Conservation (phyloP, 768 basidiomycete genomes). For the Suillus alpinus region DNA sequence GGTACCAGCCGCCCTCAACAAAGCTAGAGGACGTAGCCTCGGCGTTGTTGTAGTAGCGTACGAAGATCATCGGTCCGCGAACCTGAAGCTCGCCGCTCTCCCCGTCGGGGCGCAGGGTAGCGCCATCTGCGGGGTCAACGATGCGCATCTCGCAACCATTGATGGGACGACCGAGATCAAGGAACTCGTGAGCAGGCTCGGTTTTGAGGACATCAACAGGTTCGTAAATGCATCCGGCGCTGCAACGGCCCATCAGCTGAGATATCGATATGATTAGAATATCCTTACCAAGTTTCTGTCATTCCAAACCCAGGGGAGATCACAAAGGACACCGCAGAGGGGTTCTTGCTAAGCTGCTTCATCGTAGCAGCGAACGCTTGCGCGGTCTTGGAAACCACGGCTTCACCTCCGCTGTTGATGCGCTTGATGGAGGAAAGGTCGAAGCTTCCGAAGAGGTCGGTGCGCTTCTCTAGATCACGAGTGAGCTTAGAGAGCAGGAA, state of each 20-base stretch:
- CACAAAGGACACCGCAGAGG: constrained; percentile 8
- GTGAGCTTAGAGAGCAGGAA: constrained; percentile 40
- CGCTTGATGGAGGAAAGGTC: constrained; percentile 33
- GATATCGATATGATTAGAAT: not conserved
- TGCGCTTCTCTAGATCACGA: constrained; percentile 28
- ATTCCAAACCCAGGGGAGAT: constrained; percentile 36
- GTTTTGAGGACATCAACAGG: constrained; percentile 21
- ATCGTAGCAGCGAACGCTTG: constrained; percentile 35
- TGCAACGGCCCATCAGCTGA: not conserved
- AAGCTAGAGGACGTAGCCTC: constrained; percentile 48
- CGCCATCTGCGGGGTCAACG: constrained; percentile 28
- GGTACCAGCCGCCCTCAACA: constrained; percentile 52
- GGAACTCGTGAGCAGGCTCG: constrained; percentile 29
- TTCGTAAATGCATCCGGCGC: constrained; percentile 41
- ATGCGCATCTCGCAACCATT: constrained; percentile 36
- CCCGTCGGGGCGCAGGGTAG: constrained; percentile 23
- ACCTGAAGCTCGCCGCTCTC: constrained; percentile 41
- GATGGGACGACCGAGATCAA: constrained; percentile 34
- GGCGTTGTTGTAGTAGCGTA: constrained; percentile 47
- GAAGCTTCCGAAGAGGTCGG: constrained; percentile 23
- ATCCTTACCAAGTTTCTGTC: constrained; percentile 40
- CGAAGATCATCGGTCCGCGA: constrained; percentile 37
- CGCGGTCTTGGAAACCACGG: constrained; percentile 39
- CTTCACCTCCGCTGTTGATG: constrained; percentile 43
- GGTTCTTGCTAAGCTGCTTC: constrained; percentile 20